A percentile compares a stretch with the other conserved stretches of the same genome.
Conservation (phyloP, 2,329 filamentous ascomycete genomes). For the Paecilomyces formosus region DNA sequence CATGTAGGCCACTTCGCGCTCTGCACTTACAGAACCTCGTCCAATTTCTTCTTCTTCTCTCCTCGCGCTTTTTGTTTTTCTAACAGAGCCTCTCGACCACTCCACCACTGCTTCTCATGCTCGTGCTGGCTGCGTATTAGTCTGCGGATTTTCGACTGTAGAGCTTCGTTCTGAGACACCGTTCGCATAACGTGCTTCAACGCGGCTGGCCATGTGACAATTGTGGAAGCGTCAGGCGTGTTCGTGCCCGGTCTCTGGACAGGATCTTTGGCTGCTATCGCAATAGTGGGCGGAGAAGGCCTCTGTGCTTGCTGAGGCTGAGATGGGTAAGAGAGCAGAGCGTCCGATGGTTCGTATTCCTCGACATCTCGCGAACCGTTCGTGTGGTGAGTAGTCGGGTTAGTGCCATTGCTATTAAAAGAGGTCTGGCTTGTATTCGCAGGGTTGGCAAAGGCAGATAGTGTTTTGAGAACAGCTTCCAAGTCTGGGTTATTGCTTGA, state of each 20-base stretch:
- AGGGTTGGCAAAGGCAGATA: slow-evolving; percentile 28
- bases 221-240: slow-evolving; percentile 35
- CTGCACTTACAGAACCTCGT: slow-evolving; percentile 47
- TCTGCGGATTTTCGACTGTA: slow-evolving; percentile 41
- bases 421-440: slow-evolving; percentile 2
- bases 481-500: slow-evolving; percentile 27
- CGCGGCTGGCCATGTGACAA: slow-evolving; percentile 46
- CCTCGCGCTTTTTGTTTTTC: slow-evolving; percentile 44
- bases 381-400: background rate
- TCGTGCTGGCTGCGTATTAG: slow-evolving; percentile 57
- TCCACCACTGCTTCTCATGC: slow-evolving; percentile 57
- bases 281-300: background rate
- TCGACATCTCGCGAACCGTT: slow-evolving; percentile 4
- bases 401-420: background rate
- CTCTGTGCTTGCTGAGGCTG: background rate
- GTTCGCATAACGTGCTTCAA: slow-evolving; percentile 45
- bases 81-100: slow-evolving; percentile 44
- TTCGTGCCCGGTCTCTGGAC: slow-evolving; percentile 2
- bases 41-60: slow-evolving; percentile 47
- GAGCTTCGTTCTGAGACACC: slow-evolving; percentile 38
- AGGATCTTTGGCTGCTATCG: background rate
- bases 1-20: background rate
- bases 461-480: slow-evolving; percentile 33
- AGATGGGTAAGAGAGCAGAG: slow-evolving; percentile 3
- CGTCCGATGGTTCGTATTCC: slow-evolving; percentile 14